Evolutionary conservation across 495 filamentous ascomycete genomes (phyloP), one percentile per base, ranked within the genome.

Genomic region (Sphaerosporella brunnea): DNA sequence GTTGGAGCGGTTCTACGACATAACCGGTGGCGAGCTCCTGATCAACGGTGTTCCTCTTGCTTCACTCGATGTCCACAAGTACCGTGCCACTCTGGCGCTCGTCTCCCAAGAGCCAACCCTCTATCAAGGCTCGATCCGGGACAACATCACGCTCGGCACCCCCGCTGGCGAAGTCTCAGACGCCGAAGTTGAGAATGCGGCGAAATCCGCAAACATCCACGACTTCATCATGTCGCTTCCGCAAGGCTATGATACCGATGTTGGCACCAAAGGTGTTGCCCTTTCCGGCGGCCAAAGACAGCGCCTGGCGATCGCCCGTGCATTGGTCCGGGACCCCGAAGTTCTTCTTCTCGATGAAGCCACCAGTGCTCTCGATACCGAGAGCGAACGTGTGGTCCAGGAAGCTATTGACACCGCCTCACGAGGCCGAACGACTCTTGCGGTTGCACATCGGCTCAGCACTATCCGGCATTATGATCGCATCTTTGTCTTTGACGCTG

Each of bases 241-340:
- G 1, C n/a, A 75, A n/a, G 73, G 75, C 1, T 73, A 74, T 47
- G 62, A 69, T 30, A 82, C 80, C 3, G 61, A 65, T 21, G 77
- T 77, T 42, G 79, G 80, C 2, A 69, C 68, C 24, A 74, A 74
- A 37, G 79, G 80, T 2, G 67, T 73, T 10, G 69, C 68, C 34
- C 70, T 92, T 38, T 80, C 75, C 0, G 84, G 83, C 2, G 84
- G 83, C 0, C 84, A 92, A 62, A 75, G 75, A 55, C 84, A 88
- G 58, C 66, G 82, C 10, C 60, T 92, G n/a, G 71, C 78, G 1
- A 81, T 88, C 48, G 84, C 84, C 0, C 64, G 84, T 3, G 82
- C 84, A 0, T 63, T 88, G 15, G 74, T 92, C n/a, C 72, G 83
- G 5, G 72, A 82, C 43, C 82, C 84, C 4, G 63, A 69, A 36